Evolutionary conservation across 2,329 filamentous ascomycete genomes (phyloP), one percentile per base, ranked within the genome.

Genomic region (Meredithiella fracta): DNA sequence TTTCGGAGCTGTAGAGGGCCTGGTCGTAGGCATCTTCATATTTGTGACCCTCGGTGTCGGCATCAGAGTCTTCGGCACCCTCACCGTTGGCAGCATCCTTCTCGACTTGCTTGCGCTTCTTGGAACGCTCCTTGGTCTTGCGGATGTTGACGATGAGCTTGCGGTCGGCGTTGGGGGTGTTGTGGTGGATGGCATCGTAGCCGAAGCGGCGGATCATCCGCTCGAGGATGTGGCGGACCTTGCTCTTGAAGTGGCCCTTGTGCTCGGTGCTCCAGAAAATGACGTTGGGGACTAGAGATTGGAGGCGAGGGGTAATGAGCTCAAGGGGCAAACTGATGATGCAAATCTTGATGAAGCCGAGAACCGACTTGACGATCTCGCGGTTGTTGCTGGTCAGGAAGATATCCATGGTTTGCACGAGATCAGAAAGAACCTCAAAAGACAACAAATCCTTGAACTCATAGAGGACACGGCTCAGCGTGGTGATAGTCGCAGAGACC

Each of bases 251-350:
- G 66, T 94, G 89, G 11, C 89, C 89, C 72, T 97, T 97, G 74
- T 98, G 94, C 69, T 98, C 92, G 68, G 96, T 88, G 66, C 86
- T 90, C 91, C 92, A 98, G 44, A 90, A 81, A 75, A 97, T 87
- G 20, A 97, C 74, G 68, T 94, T 94, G 2, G 90, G 87, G 1
- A 98, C 79, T 51, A 98, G 75, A 0, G 82, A 80, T 31, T 76
- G 72, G 37, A 98, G 78, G 23, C 89, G 80, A 3, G 87, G 83
- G 37, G 83, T 75, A 72, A 98, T 83, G 60, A 94, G 74, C 4
- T 85, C 80, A 42, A 82, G 79, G 0, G 91, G 88, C 29, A 97
- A 72, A 58, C 86, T 83, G 63, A 97, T 88, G 58, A 95, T 81
- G 62, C 87, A 94, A 25, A 98, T 88, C 72, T 98, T 98, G 65